A percentile compares a stretch with the other conserved stretches of the same genome.
These are phyloP conservation scores for Aspergillus candidus DNA, from an alignment of 2,329 filamentous ascomycete species.

Conservation along the genomic window DNA sequence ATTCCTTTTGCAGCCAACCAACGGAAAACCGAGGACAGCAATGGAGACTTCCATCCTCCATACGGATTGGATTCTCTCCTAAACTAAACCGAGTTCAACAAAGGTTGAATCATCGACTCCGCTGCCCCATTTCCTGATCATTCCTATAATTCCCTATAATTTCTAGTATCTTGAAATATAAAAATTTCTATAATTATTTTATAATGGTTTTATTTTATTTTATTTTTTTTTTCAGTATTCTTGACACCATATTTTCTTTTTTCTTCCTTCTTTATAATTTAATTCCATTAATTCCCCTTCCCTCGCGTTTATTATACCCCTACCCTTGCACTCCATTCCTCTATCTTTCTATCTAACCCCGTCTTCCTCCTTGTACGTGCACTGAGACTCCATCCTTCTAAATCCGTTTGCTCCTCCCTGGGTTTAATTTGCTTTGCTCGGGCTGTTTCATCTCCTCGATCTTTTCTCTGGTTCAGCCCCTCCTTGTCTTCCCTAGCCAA, in stretches of 20 bases:
- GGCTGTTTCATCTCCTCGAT: background rate
- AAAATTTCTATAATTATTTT: slow-evolving; percentile 1
- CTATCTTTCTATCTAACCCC: background rate
- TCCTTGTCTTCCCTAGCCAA: slow-evolving; percentile 28
- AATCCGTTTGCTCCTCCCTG: slow-evolving; percentile 1
- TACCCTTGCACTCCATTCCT: background rate
- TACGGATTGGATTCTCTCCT: too few relatives aligned
- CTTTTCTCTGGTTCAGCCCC: slow-evolving; percentile 9
- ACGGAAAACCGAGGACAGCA: background rate
- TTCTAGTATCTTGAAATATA: too few relatives aligned
- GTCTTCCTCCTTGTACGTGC: background rate
- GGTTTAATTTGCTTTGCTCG: background rate
- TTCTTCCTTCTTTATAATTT: slow-evolving; percentile 1
- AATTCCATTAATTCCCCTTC: background rate
- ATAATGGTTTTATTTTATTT: background rate
- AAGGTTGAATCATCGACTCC: slow-evolving; percentile 11
- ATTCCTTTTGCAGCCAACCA: too few relatives aligned
- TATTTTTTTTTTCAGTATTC: background rate
- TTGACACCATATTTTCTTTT: background rate
- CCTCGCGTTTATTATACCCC: background rate
- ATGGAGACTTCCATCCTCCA: background rate
- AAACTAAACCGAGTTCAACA: slow-evolving; percentile 11
- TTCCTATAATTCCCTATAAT: too few relatives aligned
- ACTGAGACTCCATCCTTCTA: background rate
- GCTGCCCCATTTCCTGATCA: background rate